These are phyloP conservation scores for Serendipita vermifera DNA, from an alignment of 768 basidiomycete genomes.

Conservation along the genomic window DNA sequence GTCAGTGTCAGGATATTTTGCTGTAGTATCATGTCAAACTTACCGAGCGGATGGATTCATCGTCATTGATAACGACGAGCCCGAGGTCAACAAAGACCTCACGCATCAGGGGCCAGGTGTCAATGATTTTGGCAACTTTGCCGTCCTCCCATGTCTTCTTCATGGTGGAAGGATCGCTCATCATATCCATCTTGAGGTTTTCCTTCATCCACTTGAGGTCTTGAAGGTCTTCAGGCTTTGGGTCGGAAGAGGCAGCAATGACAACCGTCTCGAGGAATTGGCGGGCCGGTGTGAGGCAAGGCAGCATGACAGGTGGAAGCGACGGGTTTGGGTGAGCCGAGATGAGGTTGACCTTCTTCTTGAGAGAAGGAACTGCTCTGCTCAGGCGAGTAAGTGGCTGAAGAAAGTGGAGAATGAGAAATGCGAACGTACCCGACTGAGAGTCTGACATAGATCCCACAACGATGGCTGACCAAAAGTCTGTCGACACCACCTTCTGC, in stretches of 20 bases:
- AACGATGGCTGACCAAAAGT: background rate
- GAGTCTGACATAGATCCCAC: slow-evolving; percentile 3
- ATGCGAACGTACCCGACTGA: background rate
- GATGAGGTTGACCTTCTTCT: slow-evolving; percentile 6
- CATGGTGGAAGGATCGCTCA: slow-evolving; percentile 1
- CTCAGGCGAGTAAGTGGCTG: background rate
- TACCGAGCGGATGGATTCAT: background rate
- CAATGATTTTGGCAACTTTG: background rate
- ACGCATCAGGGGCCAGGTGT: background rate
- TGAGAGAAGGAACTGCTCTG: background rate
- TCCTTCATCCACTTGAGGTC: slow-evolving; percentile 8
- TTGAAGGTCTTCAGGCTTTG: slow-evolving; percentile 2
- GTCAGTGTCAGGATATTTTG: background rate
- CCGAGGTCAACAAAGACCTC: background rate
- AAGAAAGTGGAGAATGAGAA: background rate
- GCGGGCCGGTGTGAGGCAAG: slow-evolving; percentile 1
- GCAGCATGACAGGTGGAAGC: background rate
- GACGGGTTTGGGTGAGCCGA: background rate
- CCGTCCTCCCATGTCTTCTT: slow-evolving; percentile 2
- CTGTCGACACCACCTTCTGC: background rate
- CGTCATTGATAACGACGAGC: background rate
- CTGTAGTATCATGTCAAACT: background rate
- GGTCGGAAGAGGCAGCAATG: background rate
- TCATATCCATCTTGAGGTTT: slow-evolving; percentile 1
- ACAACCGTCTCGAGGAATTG: slow-evolving; percentile 6